These are phyloP conservation scores for Podospora didyma DNA, from an alignment of 495 filamentous ascomycete species.

Conservation along the genomic window DNA sequence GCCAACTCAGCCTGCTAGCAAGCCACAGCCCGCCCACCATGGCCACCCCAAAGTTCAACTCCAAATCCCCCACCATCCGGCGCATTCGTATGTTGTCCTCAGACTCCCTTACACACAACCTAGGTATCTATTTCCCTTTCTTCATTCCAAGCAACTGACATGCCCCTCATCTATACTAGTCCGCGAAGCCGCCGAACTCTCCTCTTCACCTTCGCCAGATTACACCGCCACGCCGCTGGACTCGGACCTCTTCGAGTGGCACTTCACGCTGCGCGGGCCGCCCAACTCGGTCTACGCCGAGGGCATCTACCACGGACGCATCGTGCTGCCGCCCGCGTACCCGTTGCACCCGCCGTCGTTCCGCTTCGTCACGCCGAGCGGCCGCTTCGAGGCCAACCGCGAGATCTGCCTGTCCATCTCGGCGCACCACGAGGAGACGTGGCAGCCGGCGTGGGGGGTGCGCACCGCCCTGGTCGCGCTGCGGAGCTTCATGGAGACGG, in stretches of 20 bases:
- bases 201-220: conserved; percentile 70
- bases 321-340: conserved; percentile 82
- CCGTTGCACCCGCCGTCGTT: conserved; percentile 87
- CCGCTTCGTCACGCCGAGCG: conserved; percentile 88
- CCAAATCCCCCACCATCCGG: conserved; percentile 76
- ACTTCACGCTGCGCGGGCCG: conserved; percentile 94
- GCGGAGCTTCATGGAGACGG: conserved; percentile 70
- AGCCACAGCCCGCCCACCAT: too few species aligned
- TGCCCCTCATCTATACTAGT: conserved; percentile 41
- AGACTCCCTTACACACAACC: neutral
- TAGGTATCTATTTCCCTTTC: conserved; percentile 5
- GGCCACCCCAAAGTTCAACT: conserved; percentile 53
- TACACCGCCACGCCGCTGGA: conserved; percentile 80
- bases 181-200: conserved; percentile 83
- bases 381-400: conserved; percentile 92
- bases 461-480: conserved; percentile 71
- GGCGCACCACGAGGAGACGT: conserved; percentile 95
- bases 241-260: conserved; percentile 94
- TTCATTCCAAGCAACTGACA: neutral
- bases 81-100: conserved; percentile 65
- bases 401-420: conserved; percentile 94
- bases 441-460: conserved; percentile 97
- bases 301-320: conserved; percentile 94
- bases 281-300: conserved; percentile 71
- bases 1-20: too few species aligned